Percentiles rank a stretch among this genome's conserved stretches.
Conservation (phyloP, 2,329 filamentous ascomycete genomes). For the Cylindrodendrum hubeiense region DNA sequence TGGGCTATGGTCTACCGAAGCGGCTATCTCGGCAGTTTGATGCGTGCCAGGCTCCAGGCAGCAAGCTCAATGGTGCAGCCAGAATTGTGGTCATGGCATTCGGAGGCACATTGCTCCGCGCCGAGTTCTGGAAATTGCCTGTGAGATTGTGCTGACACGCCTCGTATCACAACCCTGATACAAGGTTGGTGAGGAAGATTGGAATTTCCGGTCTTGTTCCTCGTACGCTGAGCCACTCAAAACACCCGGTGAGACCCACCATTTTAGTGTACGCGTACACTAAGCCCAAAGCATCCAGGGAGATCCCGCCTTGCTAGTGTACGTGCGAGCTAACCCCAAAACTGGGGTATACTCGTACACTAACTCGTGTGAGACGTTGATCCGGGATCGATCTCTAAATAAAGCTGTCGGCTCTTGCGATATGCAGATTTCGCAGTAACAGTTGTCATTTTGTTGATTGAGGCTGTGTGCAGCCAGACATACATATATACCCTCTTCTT, state of each 20-base stretch:
- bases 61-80: background rate
- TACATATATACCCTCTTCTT: background rate
- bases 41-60: background rate
- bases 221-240: too few relatives aligned
- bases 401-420: background rate
- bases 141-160: background rate
- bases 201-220: background rate
- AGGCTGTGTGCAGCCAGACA: background rate
- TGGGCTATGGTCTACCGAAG: background rate
- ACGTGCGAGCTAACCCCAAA: background rate
- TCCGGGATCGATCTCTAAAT: background rate
- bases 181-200: background rate
- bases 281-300: accelerated
- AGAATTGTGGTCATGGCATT: background rate
- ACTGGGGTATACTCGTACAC: background rate
- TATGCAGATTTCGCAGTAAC: background rate
- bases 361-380: background rate
- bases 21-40: background rate
- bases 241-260: too few relatives aligned
- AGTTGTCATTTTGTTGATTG: background rate
- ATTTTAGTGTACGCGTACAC: background rate
- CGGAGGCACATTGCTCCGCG: background rate
- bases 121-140: background rate
- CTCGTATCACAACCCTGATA: background rate
- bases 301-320: background rate